Conservation (phyloP, 2,329 filamentous ascomycete species). For the Monosporascus ibericus region DNA sequence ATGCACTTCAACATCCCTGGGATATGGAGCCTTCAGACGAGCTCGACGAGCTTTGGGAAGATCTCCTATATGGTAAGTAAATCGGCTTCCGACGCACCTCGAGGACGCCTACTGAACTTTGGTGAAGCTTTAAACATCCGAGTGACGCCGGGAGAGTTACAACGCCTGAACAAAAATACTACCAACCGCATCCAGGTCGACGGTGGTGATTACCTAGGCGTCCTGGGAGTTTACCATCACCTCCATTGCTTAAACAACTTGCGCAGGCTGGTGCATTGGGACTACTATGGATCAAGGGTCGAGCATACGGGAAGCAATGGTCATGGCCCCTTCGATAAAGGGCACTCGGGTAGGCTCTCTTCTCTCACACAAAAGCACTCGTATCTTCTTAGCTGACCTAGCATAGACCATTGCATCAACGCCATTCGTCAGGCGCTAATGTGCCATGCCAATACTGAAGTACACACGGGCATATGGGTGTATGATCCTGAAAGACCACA, state of each 20-base stretch:
- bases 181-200: constrained; percentile 14
- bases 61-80: constrained; percentile 11
- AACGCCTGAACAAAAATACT: constrained; percentile 4
- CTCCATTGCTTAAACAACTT: constrained; percentile 11
- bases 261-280: constrained; percentile 9
- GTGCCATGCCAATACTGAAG: constrained; percentile 9
- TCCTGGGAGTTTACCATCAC: constrained; percentile 11
- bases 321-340: constrained; percentile 3
- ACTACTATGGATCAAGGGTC: constrained; percentile 8
- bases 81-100: neutral
- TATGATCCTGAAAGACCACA: neutral
- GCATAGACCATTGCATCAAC: constrained; percentile 12
- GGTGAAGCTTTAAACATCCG: constrained; percentile 8
- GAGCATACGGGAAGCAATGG: neutral
- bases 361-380: neutral
- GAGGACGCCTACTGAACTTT: too few species aligned
- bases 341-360: constrained; percentile 6
- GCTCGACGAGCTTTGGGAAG: constrained; percentile 9
- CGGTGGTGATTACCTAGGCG: constrained; percentile 10
- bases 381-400: neutral
- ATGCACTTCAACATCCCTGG: constrained; percentile 8
- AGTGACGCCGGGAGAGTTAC: constrained; percentile 5
- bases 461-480: constrained; percentile 1
- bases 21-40: constrained; percentile 10
- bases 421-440: constrained; percentile 10